A percentile compares a stretch with the other conserved stretches of the same genome.
Conservation (phyloP, 1,139 yeast species). For the Blastobotrys raffinosifermentans region DNA sequence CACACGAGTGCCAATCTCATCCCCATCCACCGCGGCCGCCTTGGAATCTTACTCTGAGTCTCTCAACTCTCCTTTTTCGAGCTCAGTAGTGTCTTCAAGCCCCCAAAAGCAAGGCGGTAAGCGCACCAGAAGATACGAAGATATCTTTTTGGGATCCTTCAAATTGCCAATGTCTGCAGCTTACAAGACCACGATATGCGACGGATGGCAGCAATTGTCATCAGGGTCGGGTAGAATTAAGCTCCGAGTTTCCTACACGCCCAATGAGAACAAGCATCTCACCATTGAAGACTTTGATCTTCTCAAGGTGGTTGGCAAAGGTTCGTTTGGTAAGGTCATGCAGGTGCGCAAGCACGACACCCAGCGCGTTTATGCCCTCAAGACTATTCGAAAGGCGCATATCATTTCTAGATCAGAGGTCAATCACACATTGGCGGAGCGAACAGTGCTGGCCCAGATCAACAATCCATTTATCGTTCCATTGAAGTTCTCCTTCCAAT, state of each 20-base stretch:
- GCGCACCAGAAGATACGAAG: conserved; percentile 27
- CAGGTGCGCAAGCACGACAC: conserved; percentile 96
- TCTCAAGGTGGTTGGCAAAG: conserved; percentile 92
- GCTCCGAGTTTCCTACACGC: conserved; percentile 73
- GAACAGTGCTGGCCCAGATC: conserved; percentile 89
- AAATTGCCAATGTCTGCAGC: conserved; percentile 20
- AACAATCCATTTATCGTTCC: conserved; percentile 98
- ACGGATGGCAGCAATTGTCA: conserved; percentile 30
- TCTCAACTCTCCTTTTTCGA: conserved; percentile 4
- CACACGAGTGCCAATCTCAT: conserved; percentile 54
- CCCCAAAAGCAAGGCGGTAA: background rate
- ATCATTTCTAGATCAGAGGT: conserved; percentile 93
- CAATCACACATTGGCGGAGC: conserved; percentile 91
- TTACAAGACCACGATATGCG: conserved; percentile 18
- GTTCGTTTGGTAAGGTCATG: conserved; percentile 98
- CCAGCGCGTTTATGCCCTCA: conserved; percentile 86
- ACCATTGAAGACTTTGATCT: conserved; percentile 89
- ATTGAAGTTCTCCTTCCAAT: conserved; percentile 88
- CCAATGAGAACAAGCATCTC: conserved; percentile 62
- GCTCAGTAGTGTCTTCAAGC: conserved; percentile 1
- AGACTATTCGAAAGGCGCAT: conserved; percentile 88
- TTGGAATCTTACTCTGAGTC: conserved; percentile 3
- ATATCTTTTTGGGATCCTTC: conserved; percentile 37
- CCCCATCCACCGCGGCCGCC: conserved; percentile 6
- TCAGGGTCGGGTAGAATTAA: conserved; percentile 41